These are phyloP conservation scores for Seiridium cupressi DNA, from an alignment of 2,329 filamentous ascomycete genomes.

Conservation along the genomic window DNA sequence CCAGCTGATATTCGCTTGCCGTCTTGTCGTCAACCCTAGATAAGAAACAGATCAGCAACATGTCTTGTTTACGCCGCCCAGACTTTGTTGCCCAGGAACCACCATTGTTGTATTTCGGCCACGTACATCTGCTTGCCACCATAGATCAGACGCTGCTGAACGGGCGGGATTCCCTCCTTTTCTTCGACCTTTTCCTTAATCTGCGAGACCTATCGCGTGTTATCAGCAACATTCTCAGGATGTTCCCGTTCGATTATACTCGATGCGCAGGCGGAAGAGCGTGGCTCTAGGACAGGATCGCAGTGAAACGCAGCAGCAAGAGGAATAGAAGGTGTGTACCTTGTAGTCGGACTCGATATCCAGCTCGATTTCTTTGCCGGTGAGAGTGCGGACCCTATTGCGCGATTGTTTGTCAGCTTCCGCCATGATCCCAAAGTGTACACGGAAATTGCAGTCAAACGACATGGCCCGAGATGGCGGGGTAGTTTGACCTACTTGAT, in stretches of 20 bases:
- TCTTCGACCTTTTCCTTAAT: conserved; percentile 99
- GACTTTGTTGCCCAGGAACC: not conserved
- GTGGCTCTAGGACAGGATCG: too few relatives aligned
- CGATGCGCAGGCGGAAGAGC: not conserved
- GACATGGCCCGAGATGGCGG: not conserved
- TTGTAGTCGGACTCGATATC: conserved; percentile 95
- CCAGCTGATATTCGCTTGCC: conserved; percentile 83
- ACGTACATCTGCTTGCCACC: conserved; percentile 94
- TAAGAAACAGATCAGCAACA: not conserved
- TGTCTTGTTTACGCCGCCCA: not conserved
- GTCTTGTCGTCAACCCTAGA: conserved; percentile 91
- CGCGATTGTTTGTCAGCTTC: conserved; percentile 9
- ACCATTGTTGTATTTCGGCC: not conserved
- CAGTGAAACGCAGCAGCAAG: too few relatives aligned
- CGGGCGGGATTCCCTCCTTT: conserved; percentile 96
- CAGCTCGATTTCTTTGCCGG: conserved; percentile 98
- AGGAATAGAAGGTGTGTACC: conserved; percentile 45
- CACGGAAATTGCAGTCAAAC: not conserved
- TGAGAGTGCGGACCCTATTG: conserved; percentile 88
- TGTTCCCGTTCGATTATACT: not conserved
- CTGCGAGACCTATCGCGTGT: conserved; percentile 67
- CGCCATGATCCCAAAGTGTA: conserved; percentile 3
- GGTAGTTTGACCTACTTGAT: conserved; percentile 46
- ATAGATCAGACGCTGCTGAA: conserved; percentile 93
- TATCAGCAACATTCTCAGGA: not conserved